Base-by-base conservation (phyloP, 176 grass and related monocot species). In the Thinopyrum elongatum region DNA sequence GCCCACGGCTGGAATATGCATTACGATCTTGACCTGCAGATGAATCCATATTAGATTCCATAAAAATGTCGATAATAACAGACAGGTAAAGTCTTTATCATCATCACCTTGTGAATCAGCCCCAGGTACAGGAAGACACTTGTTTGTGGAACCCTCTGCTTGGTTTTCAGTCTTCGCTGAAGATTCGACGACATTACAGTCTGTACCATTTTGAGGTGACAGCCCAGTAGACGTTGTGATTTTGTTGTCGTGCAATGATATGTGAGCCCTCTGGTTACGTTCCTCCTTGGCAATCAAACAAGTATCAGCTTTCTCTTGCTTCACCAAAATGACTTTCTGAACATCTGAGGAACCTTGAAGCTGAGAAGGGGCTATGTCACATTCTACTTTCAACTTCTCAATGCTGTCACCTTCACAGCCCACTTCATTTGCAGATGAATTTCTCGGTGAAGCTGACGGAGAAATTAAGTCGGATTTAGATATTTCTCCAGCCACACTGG, bases 401-500 rank as follows among this genome's bases (percentile, higher is more conserved):
- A 46, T 26, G 42, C 55, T 92, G 33, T 90, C 83, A 55, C 61
- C 59, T 46, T 81, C 85, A 80, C 66, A 80, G 27, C 74, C 88
- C 39, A 77, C 78, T 65, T 90, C 79, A 82, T 79, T 82, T 86
- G 76, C 90, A 78, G 89, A 72, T 34, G 78, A 85, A 87, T 53
- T 86, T 71, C 58, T 83, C 26, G 73, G 85, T 61, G 91, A 95
- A 38, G 29, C 35, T 71, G 76, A 70, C 76, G 90, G 87, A 14
- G 92, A 84, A 77, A 86, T 85, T 55, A 91, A 84, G 76, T 93
- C 88, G 72, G 91, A 95, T 83, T 95, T 90, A 59, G 91, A 95
- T 78, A 98, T 91, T 83, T 95, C 91, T 27, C 91, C 96, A 81
- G 96, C 96, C 2, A 98, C 96, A 87, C 90, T 98, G 39, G 96